Base-by-base conservation (phyloP, 2,329 filamentous ascomycete species). In the Neopestalotiopsis sp. region DNA sequence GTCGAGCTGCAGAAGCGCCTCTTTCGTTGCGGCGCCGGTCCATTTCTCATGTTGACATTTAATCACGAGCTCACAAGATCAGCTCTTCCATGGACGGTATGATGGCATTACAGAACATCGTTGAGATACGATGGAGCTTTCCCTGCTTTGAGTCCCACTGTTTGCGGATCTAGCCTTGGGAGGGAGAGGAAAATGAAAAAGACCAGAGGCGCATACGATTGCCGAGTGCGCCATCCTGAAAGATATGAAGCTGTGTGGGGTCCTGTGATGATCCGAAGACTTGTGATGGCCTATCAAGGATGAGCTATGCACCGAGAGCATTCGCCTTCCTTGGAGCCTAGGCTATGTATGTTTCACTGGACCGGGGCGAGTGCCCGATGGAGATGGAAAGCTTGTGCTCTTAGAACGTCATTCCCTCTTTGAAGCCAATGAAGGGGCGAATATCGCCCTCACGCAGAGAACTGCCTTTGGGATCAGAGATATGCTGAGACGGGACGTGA, bases 1-100 rank as follows among this genome's bases (percentile, higher is more conserved):
- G 76, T 78, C 76, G 72, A 77, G 74, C 65, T 78, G 76, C 76
- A 78, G 71, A 70, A 72, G 69, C 69, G 74, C 40, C 62, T 30
- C 20, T 65, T 49, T 28, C 13, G 56, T 57, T 28, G n/a, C n/a
- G 40, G 42, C 20, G n/a, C 45, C n/a, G 42, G 49, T 49, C 30
- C 20, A 24, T 30, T 30, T 49, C 24, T 45, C 12, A 65, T 53
- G 40, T 53, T 65, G 59, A 62, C 59, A 34, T 20, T 62, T 13
- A 38, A 62, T 20, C 59, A 64, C 42, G 38, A 64, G 42, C 61
- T 45, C 42, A 64, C 61, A 28, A 24, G 40, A 64, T 64, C 61
- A 62, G 59, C n/a, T 38, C 32, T 32, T 42, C 40, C 13, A 62
- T n/a, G 59, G 14, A 20, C 38, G 13, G 61, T 56, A 63, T 57